Percentiles rank a stretch among this genome's conserved stretches.
phyloP scores from a whole-genome alignment of 768 basidiomycete genomes.

The Boletus barrowsii region DNA sequence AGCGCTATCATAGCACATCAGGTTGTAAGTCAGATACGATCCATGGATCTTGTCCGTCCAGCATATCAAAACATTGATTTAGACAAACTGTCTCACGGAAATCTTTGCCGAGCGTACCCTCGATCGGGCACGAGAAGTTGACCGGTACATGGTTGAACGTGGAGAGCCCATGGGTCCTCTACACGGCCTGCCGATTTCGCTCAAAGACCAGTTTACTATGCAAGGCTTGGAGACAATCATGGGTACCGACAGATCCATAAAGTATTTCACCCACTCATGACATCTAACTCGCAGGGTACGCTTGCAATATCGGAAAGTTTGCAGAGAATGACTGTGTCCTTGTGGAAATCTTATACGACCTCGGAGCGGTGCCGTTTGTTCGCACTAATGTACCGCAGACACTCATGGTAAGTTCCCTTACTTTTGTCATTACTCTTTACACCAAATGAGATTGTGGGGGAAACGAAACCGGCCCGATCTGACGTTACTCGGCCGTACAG shows the following conservation, averaged over 20 bases:
- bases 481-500: constrained; percentile 33
- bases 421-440: neutral
- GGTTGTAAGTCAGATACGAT: constrained; percentile 12
- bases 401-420: constrained; percentile 50
- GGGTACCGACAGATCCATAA: constrained; percentile 30
- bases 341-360: constrained; percentile 59
- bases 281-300: constrained; percentile 39
- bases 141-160: constrained; percentile 18
- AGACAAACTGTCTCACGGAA: constrained; percentile 30
- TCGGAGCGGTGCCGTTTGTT: constrained; percentile 71
- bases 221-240: constrained; percentile 60
- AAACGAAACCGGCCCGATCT: neutral
- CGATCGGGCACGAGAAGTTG: constrained; percentile 26
- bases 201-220: constrained; percentile 55
- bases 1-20: constrained; percentile 29
- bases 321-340: constrained; percentile 62
- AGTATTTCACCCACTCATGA: neutral
- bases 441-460: neutral
- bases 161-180: constrained; percentile 38
- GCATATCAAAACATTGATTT: neutral
- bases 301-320: constrained; percentile 53
- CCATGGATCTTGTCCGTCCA: neutral
- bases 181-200: constrained; percentile 43
- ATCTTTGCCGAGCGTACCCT: constrained; percentile 27
- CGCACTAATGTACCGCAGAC: constrained; percentile 79